These are phyloP conservation scores for Alternaria dauci DNA, from an alignment of 2,329 filamentous ascomycete species.

Conservation along the genomic window DNA sequence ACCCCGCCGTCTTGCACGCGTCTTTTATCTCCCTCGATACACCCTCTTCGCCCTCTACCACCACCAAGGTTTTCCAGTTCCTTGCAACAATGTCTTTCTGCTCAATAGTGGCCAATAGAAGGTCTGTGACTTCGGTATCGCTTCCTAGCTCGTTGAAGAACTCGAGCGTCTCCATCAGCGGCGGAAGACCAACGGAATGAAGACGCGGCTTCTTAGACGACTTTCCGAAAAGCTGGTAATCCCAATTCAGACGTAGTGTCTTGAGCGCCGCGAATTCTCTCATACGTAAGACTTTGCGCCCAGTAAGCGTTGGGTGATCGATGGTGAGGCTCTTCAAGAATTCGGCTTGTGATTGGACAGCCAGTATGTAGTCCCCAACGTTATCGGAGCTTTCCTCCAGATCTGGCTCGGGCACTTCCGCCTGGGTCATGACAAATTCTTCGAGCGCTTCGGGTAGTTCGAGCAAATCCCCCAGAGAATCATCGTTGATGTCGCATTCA, in stretches of 20 bases:
- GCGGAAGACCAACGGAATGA: slow-evolving; percentile 43
- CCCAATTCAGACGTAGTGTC: slow-evolving; percentile 41
- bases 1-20: slow-evolving; percentile 29
- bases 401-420: slow-evolving; percentile 41
- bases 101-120: slow-evolving; percentile 38
- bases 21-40: slow-evolving; percentile 36
- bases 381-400: slow-evolving; percentile 45
- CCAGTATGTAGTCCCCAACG: slow-evolving; percentile 43
- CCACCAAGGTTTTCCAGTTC: slow-evolving; percentile 35
- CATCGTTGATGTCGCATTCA: slow-evolving; percentile 47
- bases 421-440: slow-evolving; percentile 45
- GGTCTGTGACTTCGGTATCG: slow-evolving; percentile 42
- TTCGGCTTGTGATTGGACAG: slow-evolving; percentile 38
- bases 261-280: slow-evolving; percentile 38
- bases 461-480: slow-evolving; percentile 42
- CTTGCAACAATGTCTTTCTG: slow-evolving; percentile 38
- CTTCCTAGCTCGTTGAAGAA: slow-evolving; percentile 46
- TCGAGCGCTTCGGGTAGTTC: slow-evolving; percentile 42
- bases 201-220: slow-evolving; percentile 44
- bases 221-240: slow-evolving; percentile 45
- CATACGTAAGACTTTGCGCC: slow-evolving; percentile 41
- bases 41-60: slow-evolving; percentile 36
- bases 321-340: slow-evolving; percentile 42
- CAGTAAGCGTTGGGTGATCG: slow-evolving; percentile 38
- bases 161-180: slow-evolving; percentile 38